Evolutionary conservation across 1,139 yeast species (phyloP).

Genomic region (Geotrichum candidum): DNA sequence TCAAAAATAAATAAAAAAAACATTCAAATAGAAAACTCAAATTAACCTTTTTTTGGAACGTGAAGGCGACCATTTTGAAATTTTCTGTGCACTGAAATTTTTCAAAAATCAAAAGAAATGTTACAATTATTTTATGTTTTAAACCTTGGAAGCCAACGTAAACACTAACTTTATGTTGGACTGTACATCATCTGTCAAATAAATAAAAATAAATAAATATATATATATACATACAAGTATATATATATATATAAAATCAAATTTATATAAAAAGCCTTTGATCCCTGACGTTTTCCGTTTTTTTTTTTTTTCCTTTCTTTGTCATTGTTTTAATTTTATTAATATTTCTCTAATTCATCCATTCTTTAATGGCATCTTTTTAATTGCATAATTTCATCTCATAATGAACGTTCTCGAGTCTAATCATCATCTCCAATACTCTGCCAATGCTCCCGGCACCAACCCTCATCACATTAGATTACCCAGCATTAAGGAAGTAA

Average conservation of each 20-base stretch:
- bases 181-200: not conserved
- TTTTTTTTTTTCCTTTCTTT: too few species aligned
- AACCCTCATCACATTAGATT: not conserved
- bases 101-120: not conserved
- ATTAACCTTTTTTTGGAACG: not conserved
- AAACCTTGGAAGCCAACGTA: too few species aligned
- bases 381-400: not conserved
- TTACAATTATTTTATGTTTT: too few species aligned
- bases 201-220: too few species aligned
- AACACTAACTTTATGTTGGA: too few species aligned
- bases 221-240: too few species aligned
- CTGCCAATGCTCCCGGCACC: not conserved
- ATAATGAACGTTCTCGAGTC: not conserved
- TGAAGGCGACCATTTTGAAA: not conserved
- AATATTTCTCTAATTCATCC: not conserved
- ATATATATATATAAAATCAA: not conserved
- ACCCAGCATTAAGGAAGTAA: conserved; percentile 5
- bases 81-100: too few species aligned
- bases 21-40: not conserved
- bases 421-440: not conserved
- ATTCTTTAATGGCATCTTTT: not conserved
- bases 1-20: too few species aligned
- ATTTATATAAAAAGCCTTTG: not conserved
- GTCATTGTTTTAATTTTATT: not conserved
- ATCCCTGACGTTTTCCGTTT: not conserved